Percentiles rank a stretch among this genome's conserved stretches.
These are phyloP conservation scores for Claviceps monticola DNA, from an alignment of 2,329 filamentous ascomycete genomes.

Conservation along the genomic window DNA sequence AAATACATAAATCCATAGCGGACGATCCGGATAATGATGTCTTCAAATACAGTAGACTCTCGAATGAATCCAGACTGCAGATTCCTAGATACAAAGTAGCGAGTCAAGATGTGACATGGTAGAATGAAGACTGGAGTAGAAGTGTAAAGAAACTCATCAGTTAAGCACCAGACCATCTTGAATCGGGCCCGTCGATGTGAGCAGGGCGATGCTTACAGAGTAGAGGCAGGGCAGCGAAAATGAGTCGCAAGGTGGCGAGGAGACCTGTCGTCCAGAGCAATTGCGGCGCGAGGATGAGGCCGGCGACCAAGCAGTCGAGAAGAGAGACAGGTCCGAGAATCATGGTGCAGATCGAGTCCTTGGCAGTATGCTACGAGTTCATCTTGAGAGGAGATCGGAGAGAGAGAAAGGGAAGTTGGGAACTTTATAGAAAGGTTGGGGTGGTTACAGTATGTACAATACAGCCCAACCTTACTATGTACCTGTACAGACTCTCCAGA, in stretches of 20 bases:
- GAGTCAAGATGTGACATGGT: slow-evolving; percentile 4
- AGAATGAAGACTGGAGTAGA: slow-evolving; percentile 2
- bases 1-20: slow-evolving; percentile 64
- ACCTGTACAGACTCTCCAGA: too few species aligned
- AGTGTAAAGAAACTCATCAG: background rate
- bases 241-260: slow-evolving; percentile 41
- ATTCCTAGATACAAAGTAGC: slow-evolving; percentile 9
- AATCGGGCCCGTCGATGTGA: background rate
- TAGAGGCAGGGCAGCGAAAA: slow-evolving; percentile 56
- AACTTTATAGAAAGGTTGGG: background rate
- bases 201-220: slow-evolving; percentile 5
- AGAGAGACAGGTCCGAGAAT: slow-evolving; percentile 62
- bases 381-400: background rate
- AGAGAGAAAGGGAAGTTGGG: background rate
- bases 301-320: slow-evolving; percentile 61
- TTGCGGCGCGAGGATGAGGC: slow-evolving; percentile 57
- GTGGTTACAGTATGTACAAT: too few species aligned
- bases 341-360: slow-evolving; percentile 30
- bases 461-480: too few species aligned
- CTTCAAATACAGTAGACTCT: slow-evolving; percentile 59
- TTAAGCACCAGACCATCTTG: background rate
- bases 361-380: background rate
- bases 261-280: slow-evolving; percentile 55
- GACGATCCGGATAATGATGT: slow-evolving; percentile 63
- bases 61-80: slow-evolving; percentile 47